phyloP scores from a whole-genome alignment of 192 early-diverging fungal genomes.

The Umbelopsis isabellina region DNA sequence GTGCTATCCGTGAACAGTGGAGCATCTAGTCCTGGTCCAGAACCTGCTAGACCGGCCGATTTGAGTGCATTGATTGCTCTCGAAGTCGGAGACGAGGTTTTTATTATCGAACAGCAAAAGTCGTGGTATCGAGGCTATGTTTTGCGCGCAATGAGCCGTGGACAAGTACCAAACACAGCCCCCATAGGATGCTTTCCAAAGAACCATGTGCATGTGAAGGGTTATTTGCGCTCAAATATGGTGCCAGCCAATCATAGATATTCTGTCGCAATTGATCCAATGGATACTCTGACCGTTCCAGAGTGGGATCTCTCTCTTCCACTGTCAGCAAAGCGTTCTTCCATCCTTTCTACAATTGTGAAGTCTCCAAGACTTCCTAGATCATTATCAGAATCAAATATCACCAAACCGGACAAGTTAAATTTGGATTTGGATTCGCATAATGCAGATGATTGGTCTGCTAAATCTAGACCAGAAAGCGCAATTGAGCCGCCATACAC shows the following conservation, averaged over 20 bases:
- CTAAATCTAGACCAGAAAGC: slow-evolving; percentile 21
- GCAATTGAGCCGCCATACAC: slow-evolving; percentile 13
- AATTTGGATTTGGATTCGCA: too few relatives aligned
- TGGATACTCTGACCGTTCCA: background rate
- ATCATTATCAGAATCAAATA: slow-evolving; percentile 9
- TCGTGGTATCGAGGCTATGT: slow-evolving; percentile 70
- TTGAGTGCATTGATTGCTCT: slow-evolving; percentile 28
- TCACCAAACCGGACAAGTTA: background rate
- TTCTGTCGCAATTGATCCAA: background rate
- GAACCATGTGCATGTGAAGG: slow-evolving; percentile 57
- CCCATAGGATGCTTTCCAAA: slow-evolving; percentile 56
- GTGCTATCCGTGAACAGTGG: background rate
- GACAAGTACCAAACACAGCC: slow-evolving; percentile 40
- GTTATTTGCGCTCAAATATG: slow-evolving; percentile 40
- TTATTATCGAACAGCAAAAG: slow-evolving; percentile 57
- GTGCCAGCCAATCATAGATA: slow-evolving; percentile 3
- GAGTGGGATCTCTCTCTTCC: background rate
- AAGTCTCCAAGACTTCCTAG: background rate
- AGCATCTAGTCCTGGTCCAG: slow-evolving; percentile 8
- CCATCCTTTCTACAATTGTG: background rate
- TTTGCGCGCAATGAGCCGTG: slow-evolving; percentile 45
- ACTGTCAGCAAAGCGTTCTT: background rate
- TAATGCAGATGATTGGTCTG: too few relatives aligned
- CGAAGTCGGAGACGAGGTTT: slow-evolving; percentile 62
- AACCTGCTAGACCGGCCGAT: slow-evolving; percentile 12